These are phyloP conservation scores for Camellia sinensis DNA, from an alignment of 148 eudicot genomes.

Conservation along the genomic window DNA sequence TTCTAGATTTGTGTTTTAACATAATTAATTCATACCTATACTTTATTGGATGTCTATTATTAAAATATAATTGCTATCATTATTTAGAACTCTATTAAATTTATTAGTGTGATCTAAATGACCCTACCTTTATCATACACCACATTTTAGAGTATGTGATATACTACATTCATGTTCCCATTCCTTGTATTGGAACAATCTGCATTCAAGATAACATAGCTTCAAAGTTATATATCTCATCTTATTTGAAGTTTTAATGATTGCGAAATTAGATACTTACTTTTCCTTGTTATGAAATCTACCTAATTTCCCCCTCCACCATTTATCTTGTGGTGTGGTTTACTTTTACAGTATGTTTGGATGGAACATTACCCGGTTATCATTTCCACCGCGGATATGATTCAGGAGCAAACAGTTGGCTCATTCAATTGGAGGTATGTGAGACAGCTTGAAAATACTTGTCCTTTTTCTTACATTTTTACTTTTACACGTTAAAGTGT, in stretches of 20 bases:
- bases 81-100: too few relatives aligned
- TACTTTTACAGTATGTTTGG: slow-evolving; percentile 73
- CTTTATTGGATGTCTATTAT: too few relatives aligned
- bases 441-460: slow-evolving; percentile 11
- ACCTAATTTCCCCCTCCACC: background rate
- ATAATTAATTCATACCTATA: too few relatives aligned
- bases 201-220: too few relatives aligned
- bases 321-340: slow-evolving; percentile 12
- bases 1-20: too few relatives aligned
- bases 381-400: slow-evolving; percentile 86
- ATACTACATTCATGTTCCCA: too few relatives aligned
- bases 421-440: slow-evolving; percentile 89
- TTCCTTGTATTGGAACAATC: too few relatives aligned
- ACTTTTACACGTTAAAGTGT: background rate
- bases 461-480: background rate
- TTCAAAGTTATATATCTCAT: background rate
- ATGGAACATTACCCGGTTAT: slow-evolving; percentile 92
- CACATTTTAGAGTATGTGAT: too few relatives aligned
- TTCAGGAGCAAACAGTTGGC: slow-evolving; percentile 92
- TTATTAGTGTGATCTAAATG: too few relatives aligned
- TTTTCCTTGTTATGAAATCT: background rate
- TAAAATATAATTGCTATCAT: too few relatives aligned
- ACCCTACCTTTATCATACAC: too few relatives aligned
- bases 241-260: background rate
- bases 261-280: background rate